Evolutionary conservation across 2,329 filamentous ascomycete genomes (phyloP), one percentile per base, ranked within the genome.

Genomic region (Epichloe sp.): DNA sequence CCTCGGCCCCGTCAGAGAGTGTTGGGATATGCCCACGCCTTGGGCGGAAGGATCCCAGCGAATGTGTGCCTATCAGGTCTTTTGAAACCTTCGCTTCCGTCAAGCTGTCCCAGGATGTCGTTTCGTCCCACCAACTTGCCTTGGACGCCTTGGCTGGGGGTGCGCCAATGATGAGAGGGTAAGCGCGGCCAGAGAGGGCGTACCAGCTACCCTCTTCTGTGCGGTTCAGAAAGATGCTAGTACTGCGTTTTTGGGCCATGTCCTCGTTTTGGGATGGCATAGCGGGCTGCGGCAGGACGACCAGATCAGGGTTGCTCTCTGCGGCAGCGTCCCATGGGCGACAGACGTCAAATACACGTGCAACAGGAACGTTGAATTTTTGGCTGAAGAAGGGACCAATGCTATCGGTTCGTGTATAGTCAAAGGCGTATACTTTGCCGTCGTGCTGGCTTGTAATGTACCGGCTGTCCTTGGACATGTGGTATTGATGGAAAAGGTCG

Each of bases 201-300:
- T 91, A 98, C 89, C 91, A 97, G 54, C 86, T 86, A 34, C 90
- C 91, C n/a, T 75, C 73, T 51, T 86, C 80, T 2, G 90, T 96
- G 58, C 84, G 85, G 63, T 96, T 95, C 53, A 97, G 76, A 62
- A 93, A 95, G 0, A 96, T 82, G 52, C 79, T 82, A 54, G 78
- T 76, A 55, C 75, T 77, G 35, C 82, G 74, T 45, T 77, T 73
- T 37, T 75, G 71, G 26, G 69, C 70, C 15, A 69, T 68, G 2
- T 70, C 65, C n/a, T 74, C 70, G 48, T 79, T 72, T 17, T 71
- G 68, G 3, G 71, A 64, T 2, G 77, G 83, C 58, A 87, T 81
- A 21, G 81, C 72, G 0, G 93, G 93, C 62, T 97, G 93, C 2
- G 91, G 88, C 4, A 98, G 79, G 11, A 95, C 75, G 15, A 95